Conservation (phyloP, 768 basidiomycete species). For the Boletellus ananas region DNA sequence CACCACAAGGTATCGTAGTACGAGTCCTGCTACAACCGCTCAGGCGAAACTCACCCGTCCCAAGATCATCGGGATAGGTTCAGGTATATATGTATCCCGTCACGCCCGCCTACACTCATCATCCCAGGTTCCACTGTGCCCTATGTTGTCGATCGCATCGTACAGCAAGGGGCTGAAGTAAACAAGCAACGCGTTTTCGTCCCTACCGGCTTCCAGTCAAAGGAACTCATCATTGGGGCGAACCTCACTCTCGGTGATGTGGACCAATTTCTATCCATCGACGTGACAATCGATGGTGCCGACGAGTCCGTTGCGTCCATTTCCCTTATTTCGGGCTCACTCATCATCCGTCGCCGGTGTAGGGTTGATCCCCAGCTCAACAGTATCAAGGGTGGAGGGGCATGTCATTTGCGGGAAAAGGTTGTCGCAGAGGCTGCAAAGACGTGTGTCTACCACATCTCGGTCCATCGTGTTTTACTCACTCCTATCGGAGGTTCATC, state of each 20-base stretch:
- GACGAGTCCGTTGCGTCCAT: slow-evolving; percentile 67
- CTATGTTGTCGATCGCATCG: slow-evolving; percentile 93
- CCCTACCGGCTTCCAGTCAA: slow-evolving; percentile 95
- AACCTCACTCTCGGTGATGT: slow-evolving; percentile 81
- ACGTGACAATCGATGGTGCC: slow-evolving; percentile 97
- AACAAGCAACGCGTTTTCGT: slow-evolving; percentile 86
- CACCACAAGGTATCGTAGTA: slow-evolving; percentile 70
- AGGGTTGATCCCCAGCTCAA: slow-evolving; percentile 87
- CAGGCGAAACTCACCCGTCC: neutral
- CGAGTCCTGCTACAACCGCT: neutral
- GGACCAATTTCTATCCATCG: slow-evolving; percentile 82
- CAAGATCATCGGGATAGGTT: slow-evolving; percentile 85
- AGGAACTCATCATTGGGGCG: slow-evolving; percentile 84
- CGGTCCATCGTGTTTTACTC: slow-evolving; percentile 26
- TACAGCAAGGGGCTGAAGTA: slow-evolving; percentile 69
- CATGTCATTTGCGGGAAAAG: slow-evolving; percentile 95
- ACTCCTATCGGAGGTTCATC: slow-evolving; percentile 62
- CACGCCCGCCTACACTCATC: neutral
- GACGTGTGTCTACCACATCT: slow-evolving; percentile 43
- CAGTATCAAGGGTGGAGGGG: slow-evolving; percentile 96
- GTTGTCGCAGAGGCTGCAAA: slow-evolving; percentile 94
- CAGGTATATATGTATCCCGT: slow-evolving; percentile 43
- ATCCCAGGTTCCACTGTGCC: slow-evolving; percentile 85
- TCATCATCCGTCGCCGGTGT: neutral
- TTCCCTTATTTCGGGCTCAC: neutral